Percentiles rank a stretch among this genome's conserved stretches.
These are phyloP conservation scores for Eudorina sp. DNA, from an alignment of 139 green algal genomes.

Conservation along the genomic window DNA sequence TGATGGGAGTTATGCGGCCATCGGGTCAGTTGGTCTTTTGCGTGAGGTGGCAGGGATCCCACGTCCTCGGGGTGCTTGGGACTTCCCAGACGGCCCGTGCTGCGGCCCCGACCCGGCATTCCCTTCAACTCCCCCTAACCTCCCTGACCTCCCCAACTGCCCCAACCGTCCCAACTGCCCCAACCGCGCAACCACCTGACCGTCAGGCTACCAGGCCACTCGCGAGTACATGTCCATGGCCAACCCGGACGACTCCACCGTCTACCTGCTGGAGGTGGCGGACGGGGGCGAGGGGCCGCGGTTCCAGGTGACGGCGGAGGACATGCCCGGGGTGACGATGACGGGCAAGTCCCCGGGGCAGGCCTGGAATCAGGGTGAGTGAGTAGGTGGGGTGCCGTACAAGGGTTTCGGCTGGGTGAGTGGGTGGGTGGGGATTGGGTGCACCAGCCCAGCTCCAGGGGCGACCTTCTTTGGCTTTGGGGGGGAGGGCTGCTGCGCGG, in stretches of 20 bases:
- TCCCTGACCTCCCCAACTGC: too few species aligned
- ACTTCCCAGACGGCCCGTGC: too few species aligned
- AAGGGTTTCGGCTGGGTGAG: background rate
- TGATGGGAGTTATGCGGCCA: too few species aligned
- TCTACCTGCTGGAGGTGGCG: slow-evolving; percentile 22
- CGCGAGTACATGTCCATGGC: slow-evolving; percentile 17
- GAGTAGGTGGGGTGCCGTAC: background rate
- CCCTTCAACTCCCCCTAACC: too few species aligned
- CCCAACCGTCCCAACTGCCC: too few species aligned
- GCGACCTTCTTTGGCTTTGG: background rate
- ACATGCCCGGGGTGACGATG: background rate
- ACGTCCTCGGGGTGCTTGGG: too few species aligned
- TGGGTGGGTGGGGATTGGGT: background rate
- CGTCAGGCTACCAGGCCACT: slow-evolving; percentile 13
- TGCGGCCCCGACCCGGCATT: too few species aligned
- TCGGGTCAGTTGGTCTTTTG: too few species aligned
- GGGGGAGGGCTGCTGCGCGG: too few species aligned
- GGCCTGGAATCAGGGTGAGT: slow-evolving; percentile 27
- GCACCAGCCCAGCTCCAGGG: background rate
- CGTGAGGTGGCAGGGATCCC: too few species aligned
- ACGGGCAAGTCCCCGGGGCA: slow-evolving; percentile 1
- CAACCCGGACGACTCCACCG: background rate
- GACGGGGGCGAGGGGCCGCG: background rate
- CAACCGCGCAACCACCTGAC: too few species aligned
- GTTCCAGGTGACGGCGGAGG: slow-evolving; percentile 18